Conservation (phyloP, 2,329 filamentous ascomycete genomes). For the Ophiostoma perfectum region DNA sequence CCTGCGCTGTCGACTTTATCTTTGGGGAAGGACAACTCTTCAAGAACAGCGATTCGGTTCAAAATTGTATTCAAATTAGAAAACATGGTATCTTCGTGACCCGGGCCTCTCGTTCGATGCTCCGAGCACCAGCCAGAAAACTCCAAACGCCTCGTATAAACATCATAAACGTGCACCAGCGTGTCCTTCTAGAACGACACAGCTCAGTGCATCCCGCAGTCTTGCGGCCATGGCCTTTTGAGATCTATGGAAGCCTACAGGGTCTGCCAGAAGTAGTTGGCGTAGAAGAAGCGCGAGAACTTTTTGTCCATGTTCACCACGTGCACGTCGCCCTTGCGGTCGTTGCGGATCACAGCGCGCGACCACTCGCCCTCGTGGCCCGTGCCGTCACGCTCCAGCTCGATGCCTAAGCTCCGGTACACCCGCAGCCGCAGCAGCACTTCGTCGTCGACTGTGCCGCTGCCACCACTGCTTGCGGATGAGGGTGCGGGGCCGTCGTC, state of each 20-base stretch:
- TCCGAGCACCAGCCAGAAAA: neutral
- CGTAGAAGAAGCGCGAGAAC: slow-evolving; percentile 86
- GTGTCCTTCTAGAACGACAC: neutral
- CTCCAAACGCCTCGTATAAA: slow-evolving; percentile 19
- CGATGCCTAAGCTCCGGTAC: slow-evolving; percentile 85
- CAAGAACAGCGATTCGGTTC: too few relatives aligned
- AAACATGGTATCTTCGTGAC: neutral
- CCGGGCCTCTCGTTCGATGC: neutral
- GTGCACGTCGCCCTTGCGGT: slow-evolving; percentile 83
- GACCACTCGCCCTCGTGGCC: slow-evolving; percentile 68
- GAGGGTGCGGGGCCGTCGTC: slow-evolving; percentile 57
- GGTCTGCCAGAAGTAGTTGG: slow-evolving; percentile 92
- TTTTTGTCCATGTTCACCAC: slow-evolving; percentile 92
- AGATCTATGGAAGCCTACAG: slow-evolving; percentile 45
- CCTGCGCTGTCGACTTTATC: too few relatives aligned
- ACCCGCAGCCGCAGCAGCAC: slow-evolving; percentile 75
- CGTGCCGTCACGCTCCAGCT: slow-evolving; percentile 69
- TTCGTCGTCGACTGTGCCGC: slow-evolving; percentile 47
- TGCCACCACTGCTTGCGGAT: neutral
- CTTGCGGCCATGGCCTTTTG: too few relatives aligned
- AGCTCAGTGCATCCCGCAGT: too few relatives aligned
- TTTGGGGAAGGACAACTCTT: too few relatives aligned
- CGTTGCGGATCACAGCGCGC: slow-evolving; percentile 79
- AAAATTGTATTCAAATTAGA: neutral
- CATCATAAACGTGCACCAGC: neutral